Base-by-base conservation (phyloP, 1,284 basidiomycete genomes). In the Agroathelia rolfsii region DNA sequence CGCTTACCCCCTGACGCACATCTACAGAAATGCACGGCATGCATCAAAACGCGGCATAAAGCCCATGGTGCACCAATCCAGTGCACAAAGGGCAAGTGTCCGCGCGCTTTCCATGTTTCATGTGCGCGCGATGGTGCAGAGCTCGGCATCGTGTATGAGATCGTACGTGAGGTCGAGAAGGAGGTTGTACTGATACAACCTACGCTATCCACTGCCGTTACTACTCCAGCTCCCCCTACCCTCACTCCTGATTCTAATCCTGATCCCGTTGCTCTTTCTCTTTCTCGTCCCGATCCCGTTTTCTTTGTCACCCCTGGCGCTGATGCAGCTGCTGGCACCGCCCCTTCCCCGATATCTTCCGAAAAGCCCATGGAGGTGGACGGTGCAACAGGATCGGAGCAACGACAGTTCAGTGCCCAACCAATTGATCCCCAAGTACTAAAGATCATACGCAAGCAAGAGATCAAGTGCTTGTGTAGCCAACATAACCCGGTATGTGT, bases 21-120 rank as follows among this genome's bases (percentile, higher is more conserved):
- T 42, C 24, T 35, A 3, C 47, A 93, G 87, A 94, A 92, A 79
- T 96, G 93, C 52, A 69, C 75, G 8, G 71, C 76, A 4, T 97
- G 93, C 52, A 65, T 68, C 17, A 85, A 78, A 49, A 66, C 61
- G 16, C 66, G 66, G 21, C 56, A 69, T 11, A 84, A 81, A 42
- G 65, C 62, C 6, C 81, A 89, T 40, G 94, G 94, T 4, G 88
- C 88, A 3, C 92, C 92, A 36, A 78, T 95, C 18, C 92, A 96
- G 49, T 96, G 92, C 52, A 87, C 87, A 7, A 88, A 88, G 53
- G 88, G 88, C 38, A 92, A 88, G 58, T 95, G 94, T 50, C 69
- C 85, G 2, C 87, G 86, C 46, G 88, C 94, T 0, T 95, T 87
- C 57, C 94, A 98, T 51, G 80, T 95, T 17, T 84, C 80, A 2